Evolutionary conservation across 768 basidiomycete species (phyloP).

Genomic region (Hygrocybe coccinea): DNA sequence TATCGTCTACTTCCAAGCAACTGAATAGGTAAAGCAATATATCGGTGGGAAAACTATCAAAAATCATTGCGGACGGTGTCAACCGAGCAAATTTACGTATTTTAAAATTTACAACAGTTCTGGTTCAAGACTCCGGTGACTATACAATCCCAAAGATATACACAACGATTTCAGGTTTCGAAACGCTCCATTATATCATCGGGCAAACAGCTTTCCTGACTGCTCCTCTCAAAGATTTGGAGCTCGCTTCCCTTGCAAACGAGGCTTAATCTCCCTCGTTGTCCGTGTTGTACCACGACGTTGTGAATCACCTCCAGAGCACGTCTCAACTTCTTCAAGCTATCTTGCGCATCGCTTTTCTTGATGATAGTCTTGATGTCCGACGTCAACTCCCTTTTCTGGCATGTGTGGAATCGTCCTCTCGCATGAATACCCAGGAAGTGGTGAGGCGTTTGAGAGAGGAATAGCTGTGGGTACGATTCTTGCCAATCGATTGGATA

Average conservation of each 20-base stretch:
- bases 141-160: too few species aligned
- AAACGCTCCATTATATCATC: conserved; percentile 39
- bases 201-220: conserved; percentile 41
- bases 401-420: conserved; percentile 48
- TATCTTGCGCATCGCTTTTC: conserved; percentile 31
- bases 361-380: conserved; percentile 29
- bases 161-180: conserved; percentile 1
- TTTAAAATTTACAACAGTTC: too few species aligned
- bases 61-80: neutral
- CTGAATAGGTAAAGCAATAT: neutral
- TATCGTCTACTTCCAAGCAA: neutral
- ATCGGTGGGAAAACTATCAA: neutral
- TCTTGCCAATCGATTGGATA: conserved; percentile 51
- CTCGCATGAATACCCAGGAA: conserved; percentile 54
- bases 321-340: conserved; percentile 36
- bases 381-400: conserved; percentile 41
- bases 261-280: conserved; percentile 49
- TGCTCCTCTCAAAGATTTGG: conserved; percentile 46
- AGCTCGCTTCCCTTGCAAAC: conserved; percentile 46
- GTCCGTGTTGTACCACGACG: conserved; percentile 48
- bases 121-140: too few species aligned
- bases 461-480: conserved; percentile 59
- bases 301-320: conserved; percentile 43
- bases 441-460: conserved; percentile 62
- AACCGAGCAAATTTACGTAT: too few species aligned